Percentiles rank a stretch among this genome's conserved stretches.
Evolutionary conservation across 257 asterid species (phyloP).

Genomic region (Misopates orontium): DNA sequence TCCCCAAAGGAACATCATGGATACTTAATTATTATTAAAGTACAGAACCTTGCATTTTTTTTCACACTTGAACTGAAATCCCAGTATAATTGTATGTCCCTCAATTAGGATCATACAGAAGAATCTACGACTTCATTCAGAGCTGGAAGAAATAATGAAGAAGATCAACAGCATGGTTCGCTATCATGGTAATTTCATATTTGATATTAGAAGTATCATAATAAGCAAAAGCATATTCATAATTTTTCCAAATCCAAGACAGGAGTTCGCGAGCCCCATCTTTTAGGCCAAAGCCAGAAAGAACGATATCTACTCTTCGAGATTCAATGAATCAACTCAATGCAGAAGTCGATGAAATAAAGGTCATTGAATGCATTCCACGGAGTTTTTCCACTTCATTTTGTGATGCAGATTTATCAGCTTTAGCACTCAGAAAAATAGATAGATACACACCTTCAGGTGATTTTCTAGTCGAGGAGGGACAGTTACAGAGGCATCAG

Average conservation of each 20-base stretch:
- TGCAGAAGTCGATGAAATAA: constrained; percentile 28
- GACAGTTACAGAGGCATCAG: constrained; percentile 28
- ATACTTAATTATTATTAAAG: background rate
- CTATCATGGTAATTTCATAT: constrained; percentile 25
- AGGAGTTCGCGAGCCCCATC: constrained; percentile 39
- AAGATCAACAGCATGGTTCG: constrained; percentile 37
- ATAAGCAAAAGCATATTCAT: background rate
- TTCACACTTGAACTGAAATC: constrained; percentile 10
- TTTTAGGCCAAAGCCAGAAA: constrained; percentile 29
- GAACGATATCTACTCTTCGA: constrained; percentile 32
- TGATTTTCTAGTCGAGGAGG: constrained; percentile 33
- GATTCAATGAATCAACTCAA: constrained; percentile 22
- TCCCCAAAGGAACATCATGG: background rate
- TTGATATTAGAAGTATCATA: background rate
- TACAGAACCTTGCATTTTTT: background rate
- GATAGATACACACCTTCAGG: constrained; percentile 21
- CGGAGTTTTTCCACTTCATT: constrained; percentile 50
- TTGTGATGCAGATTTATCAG: constrained; percentile 29
- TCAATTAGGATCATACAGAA: constrained; percentile 44
- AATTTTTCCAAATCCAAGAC: constrained; percentile 4
- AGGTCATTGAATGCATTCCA: constrained; percentile 39
- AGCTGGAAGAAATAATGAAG: constrained; percentile 26
- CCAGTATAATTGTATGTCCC: constrained; percentile 11
- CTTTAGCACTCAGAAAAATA: constrained; percentile 29
- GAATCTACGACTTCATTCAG: constrained; percentile 29